These are phyloP conservation scores for Cyclocybe aegerita DNA, from an alignment of 768 basidiomycete species.

Conservation along the genomic window DNA sequence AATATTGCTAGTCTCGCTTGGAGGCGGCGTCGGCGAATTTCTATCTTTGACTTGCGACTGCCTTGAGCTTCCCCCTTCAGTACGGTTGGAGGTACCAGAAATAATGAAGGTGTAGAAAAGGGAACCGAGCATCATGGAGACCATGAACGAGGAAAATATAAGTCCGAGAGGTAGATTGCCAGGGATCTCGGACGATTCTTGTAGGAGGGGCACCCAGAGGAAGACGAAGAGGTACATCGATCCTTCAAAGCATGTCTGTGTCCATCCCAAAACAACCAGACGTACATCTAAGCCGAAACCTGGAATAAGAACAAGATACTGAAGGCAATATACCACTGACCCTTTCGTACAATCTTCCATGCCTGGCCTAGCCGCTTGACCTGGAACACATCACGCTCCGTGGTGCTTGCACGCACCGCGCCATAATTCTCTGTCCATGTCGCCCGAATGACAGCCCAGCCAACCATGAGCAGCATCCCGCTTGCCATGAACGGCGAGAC, in stretches of 20 bases:
- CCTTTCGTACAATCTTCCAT: conserved; percentile 54
- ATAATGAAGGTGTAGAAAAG: conserved; percentile 60
- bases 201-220: conserved; percentile 76
- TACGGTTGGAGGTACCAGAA: conserved; percentile 25
- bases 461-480: conserved; percentile 50
- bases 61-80: background rate
- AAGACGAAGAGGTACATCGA: conserved; percentile 87
- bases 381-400: conserved; percentile 45
- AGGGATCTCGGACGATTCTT: conserved; percentile 49
- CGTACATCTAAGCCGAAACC: conserved; percentile 46
- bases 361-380: conserved; percentile 52
- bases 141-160: conserved; percentile 81
- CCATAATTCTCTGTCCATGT: conserved; percentile 77
- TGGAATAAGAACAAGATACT: background rate
- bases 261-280: conserved; percentile 64
- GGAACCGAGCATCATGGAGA: conserved; percentile 81
- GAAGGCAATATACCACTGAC: conserved; percentile 24
- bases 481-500: conserved; percentile 69
- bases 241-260: conserved; percentile 81
- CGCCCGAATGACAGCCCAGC: conserved; percentile 53
- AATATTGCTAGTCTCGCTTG: no score
- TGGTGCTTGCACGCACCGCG: conserved; percentile 28
- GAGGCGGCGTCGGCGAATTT: no score
- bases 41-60: no score
- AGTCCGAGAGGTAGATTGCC: conserved; percentile 65